These are phyloP conservation scores for Saturnispora sanitii DNA, from an alignment of 805 yeast genomes.

Conservation along the genomic window DNA sequence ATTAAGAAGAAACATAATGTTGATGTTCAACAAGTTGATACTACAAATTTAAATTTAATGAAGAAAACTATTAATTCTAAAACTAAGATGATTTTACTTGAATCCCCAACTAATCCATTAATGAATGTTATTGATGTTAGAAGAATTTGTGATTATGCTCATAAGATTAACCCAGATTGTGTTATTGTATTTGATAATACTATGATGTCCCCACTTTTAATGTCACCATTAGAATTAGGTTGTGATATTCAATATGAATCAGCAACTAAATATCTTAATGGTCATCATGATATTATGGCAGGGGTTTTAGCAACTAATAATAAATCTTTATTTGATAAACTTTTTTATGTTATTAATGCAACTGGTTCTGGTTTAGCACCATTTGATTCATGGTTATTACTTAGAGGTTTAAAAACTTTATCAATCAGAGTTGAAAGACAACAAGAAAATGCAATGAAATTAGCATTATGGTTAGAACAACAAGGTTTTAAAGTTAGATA, in stretches of 20 bases:
- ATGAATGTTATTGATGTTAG: conserved; percentile 79
- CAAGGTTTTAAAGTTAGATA: conserved; percentile 71
- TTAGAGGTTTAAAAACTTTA: conserved; percentile 82
- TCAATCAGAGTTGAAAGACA: conserved; percentile 82
- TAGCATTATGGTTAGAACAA: conserved; percentile 64
- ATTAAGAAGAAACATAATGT: conserved; percentile 54
- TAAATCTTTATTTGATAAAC: conserved; percentile 51
- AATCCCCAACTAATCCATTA: conserved; percentile 89
- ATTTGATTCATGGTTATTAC: conserved; percentile 82
- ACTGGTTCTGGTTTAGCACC: conserved; percentile 90
- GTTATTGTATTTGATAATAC: conserved; percentile 87
- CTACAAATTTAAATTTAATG: conserved; percentile 60
- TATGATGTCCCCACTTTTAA: conserved; percentile 87
- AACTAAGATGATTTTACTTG: conserved; percentile 76
- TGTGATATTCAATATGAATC: conserved; percentile 90
- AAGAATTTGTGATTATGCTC: conserved; percentile 56
- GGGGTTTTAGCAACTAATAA: conserved; percentile 73
- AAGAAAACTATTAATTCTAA: conserved; percentile 41
- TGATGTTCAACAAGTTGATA: conserved; percentile 67
- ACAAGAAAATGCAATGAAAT: conserved; percentile 64
- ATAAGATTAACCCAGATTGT: conserved; percentile 53
- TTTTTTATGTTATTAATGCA: conserved; percentile 75
- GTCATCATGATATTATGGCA: conserved; percentile 96
- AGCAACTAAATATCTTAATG: conserved; percentile 86
- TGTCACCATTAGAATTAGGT: conserved; percentile 78